Conservation (phyloP, 257 asterid genomes). For the Osmanthus fragrans region DNA sequence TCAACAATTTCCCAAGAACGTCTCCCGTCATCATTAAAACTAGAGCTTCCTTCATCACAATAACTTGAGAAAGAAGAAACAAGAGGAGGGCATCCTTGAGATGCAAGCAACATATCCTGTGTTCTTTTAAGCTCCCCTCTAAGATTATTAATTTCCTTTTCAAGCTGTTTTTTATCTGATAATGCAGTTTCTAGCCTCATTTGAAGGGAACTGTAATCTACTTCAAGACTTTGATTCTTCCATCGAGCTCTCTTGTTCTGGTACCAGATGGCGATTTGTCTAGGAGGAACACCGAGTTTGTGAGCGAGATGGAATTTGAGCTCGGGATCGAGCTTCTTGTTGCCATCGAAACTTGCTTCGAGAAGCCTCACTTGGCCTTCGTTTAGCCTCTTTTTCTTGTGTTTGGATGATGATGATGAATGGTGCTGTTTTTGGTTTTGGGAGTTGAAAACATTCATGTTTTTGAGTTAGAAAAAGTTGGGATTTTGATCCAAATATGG, state of each 20-base stretch:
- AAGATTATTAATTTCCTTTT: constrained; percentile 52
- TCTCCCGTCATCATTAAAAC: constrained; percentile 54
- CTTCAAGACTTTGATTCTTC: constrained; percentile 83
- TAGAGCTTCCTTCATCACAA: constrained; percentile 59
- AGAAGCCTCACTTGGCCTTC: constrained; percentile 72
- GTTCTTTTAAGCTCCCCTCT: constrained; percentile 57
- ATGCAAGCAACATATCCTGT: constrained; percentile 40
- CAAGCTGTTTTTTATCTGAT: constrained; percentile 55
- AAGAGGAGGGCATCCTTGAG: constrained; percentile 31
- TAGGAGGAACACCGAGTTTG: constrained; percentile 71
- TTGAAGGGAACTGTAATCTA: constrained; percentile 61
- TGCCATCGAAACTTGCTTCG: constrained; percentile 67
- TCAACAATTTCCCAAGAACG: constrained; percentile 53
- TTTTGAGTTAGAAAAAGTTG: neutral
- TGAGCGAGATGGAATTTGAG: constrained; percentile 69
- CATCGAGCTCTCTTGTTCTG: constrained; percentile 87
- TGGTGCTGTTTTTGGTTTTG: constrained; percentile 25
- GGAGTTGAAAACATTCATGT: constrained; percentile 37
- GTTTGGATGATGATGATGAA: constrained; percentile 25
- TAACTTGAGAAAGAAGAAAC: constrained; percentile 58
- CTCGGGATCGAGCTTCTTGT: constrained; percentile 80
- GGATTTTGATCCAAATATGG: neutral
- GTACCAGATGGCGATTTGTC: constrained; percentile 92
- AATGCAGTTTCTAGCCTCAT: constrained; percentile 52
- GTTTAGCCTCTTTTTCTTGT: constrained; percentile 61